These are phyloP conservation scores for Saccharomyces hybrid DNA, from an alignment of 1,139 yeast genomes.

Conservation along the genomic window DNA sequence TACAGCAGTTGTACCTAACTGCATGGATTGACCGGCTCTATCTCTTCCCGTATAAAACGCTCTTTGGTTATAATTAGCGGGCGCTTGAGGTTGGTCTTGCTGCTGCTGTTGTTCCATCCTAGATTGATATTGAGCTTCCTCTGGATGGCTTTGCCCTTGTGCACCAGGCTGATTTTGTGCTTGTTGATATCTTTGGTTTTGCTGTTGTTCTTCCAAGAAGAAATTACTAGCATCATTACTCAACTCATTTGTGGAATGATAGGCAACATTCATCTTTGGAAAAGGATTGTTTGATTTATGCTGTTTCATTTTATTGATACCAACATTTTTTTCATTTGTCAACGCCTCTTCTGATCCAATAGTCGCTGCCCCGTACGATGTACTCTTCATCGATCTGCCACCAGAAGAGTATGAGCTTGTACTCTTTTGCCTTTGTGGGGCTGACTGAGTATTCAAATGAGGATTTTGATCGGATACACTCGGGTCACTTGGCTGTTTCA, in stretches of 20 bases:
- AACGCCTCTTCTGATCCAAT: conserved; percentile 11
- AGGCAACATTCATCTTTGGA: conserved; percentile 22
- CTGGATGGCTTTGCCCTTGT: not conserved
- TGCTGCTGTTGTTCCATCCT: not conserved
- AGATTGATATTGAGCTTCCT: not conserved
- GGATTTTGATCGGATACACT: not conserved
- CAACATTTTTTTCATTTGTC: conserved; percentile 15
- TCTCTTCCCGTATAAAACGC: not conserved
- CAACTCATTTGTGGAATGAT: not conserved
- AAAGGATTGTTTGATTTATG: conserved; percentile 31
- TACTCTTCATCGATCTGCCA: conserved; percentile 9
- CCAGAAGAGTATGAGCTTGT: conserved; percentile 11
- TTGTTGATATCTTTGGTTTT: conserved; percentile 6
- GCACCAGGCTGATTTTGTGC: not conserved
- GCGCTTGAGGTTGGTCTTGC: not conserved
- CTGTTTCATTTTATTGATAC: conserved; percentile 14
- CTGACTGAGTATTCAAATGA: not conserved
- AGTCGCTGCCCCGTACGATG: conserved; percentile 1
- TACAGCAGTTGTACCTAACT: not conserved
- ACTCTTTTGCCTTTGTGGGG: conserved; percentile 12
- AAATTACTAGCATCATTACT: not conserved
- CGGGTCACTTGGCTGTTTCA: not conserved
- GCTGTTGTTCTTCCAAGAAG: conserved; percentile 2
- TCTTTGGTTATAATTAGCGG: not conserved
- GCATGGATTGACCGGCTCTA: not conserved